Percentiles rank a stretch among this genome's conserved stretches.
Conservation (phyloP, 225 moss, liverwort and hornwort genomes). For the Physcomitrellopsis africana region DNA sequence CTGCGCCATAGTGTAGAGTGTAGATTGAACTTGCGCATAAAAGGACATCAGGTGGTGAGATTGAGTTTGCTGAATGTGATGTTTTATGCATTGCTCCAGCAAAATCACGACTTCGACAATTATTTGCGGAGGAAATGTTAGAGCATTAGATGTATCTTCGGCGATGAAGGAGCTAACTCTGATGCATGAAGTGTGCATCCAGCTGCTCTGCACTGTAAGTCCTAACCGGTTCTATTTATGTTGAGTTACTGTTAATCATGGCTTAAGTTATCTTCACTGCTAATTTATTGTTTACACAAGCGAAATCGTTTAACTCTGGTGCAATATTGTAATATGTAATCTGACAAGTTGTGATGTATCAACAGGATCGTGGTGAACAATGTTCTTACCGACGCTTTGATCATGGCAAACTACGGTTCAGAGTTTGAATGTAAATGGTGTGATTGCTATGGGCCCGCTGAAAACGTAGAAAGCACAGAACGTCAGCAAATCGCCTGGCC, state of each 20-base stretch:
- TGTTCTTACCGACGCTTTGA: constrained; percentile 16
- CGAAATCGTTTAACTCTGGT: constrained; percentile 17
- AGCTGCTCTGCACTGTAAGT: constrained; percentile 41
- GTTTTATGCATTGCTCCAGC: constrained; percentile 11
- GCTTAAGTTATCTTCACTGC: not conserved
- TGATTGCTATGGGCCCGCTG: constrained; percentile 16
- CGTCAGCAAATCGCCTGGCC: constrained; percentile 33
- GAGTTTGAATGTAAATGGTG: constrained; percentile 18
- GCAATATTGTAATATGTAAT: constrained; percentile 10
- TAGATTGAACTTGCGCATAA: constrained; percentile 34
- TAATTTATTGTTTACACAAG: not conserved
- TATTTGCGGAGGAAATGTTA: constrained; percentile 10
- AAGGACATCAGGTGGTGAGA: constrained; percentile 24
- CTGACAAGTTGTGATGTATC: constrained; percentile 7
- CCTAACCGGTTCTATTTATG: not conserved
- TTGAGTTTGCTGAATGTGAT: constrained; percentile 15
- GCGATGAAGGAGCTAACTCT: constrained; percentile 6
- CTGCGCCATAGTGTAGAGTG: constrained; percentile 26
- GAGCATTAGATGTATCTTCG: constrained; percentile 23
- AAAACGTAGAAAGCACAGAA: constrained; percentile 11
- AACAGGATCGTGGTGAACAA: constrained; percentile 37
- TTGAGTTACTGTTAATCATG: too few relatives aligned
- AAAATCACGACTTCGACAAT: constrained; percentile 19
- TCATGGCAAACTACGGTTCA: not conserved
- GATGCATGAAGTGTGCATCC: constrained; percentile 8